Conservation (phyloP, 2,329 filamentous ascomycete genomes). For the Hortaea werneckii region DNA sequence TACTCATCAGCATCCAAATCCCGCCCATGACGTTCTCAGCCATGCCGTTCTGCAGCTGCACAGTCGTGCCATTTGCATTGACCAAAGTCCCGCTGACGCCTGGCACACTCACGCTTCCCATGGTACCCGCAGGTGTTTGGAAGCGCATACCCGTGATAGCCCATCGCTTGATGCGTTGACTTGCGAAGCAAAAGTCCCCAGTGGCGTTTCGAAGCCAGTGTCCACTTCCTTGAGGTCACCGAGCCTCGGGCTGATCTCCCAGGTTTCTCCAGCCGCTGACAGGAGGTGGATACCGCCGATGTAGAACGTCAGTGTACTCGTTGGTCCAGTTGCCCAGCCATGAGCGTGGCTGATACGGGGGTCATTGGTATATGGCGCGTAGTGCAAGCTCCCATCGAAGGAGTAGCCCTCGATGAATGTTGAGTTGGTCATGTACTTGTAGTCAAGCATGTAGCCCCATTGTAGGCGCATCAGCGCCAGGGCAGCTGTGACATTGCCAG, state of each 20-base stretch:
- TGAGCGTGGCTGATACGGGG: constrained; percentile 40
- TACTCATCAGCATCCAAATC: constrained; percentile 15
- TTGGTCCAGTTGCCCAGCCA: constrained; percentile 43
- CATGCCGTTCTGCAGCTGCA: constrained; percentile 15
- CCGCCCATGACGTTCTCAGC: constrained; percentile 16
- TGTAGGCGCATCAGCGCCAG: constrained; percentile 37
- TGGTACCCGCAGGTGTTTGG: constrained; percentile 22
- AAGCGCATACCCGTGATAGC: constrained; percentile 12
- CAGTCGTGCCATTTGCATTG: constrained; percentile 22
- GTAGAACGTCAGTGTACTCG: constrained; percentile 35
- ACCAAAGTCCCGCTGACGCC: constrained; percentile 33
- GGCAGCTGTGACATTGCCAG: constrained; percentile 29
- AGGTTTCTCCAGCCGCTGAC: constrained; percentile 29
- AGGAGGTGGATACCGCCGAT: constrained; percentile 34
- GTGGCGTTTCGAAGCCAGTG: constrained; percentile 36
- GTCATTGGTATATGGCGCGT: constrained; percentile 41
- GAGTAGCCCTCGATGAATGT: constrained; percentile 45
- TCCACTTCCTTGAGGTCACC: constrained; percentile 34
- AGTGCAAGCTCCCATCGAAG: constrained; percentile 37
- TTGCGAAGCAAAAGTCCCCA: constrained; percentile 31
- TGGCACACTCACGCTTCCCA: constrained; percentile 22
- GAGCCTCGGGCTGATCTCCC: constrained; percentile 36
- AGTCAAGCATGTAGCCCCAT: constrained; percentile 47
- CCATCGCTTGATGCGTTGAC: constrained; percentile 20
- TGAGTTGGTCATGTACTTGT: constrained; percentile 43